Percentiles rank a stretch among this genome's conserved stretches.
Evolutionary conservation across 352 stramenopile species (phyloP).

Genomic region (Phytophthora vignae): DNA sequence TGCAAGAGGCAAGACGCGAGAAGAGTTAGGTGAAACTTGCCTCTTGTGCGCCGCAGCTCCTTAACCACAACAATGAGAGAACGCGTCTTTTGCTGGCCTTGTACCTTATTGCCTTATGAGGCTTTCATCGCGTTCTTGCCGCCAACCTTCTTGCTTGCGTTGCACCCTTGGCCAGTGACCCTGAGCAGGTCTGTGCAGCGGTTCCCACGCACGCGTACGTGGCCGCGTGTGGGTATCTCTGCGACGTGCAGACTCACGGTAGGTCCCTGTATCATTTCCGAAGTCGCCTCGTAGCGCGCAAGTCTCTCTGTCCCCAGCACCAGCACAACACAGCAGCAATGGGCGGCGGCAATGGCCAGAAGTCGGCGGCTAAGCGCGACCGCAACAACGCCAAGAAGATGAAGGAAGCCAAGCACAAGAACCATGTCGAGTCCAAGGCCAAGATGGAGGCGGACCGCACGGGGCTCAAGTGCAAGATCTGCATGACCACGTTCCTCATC

Average conservation of each 20-base stretch:
- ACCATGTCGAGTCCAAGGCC: constrained; percentile 77
- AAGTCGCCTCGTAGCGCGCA: constrained; percentile 29
- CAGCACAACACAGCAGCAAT: constrained; percentile 38
- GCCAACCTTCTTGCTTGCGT: background rate
- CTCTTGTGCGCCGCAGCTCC: constrained; percentile 1
- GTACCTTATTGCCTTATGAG: background rate
- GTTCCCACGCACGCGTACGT: constrained; percentile 25
- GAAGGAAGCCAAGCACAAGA: constrained; percentile 86
- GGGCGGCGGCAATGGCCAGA: constrained; percentile 87
- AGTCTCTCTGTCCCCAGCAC: constrained; percentile 3
- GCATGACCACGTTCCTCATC: constrained; percentile 89
- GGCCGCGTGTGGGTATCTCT: constrained; percentile 8
- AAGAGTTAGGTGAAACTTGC: constrained; percentile 3
- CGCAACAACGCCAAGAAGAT: constrained; percentile 89
- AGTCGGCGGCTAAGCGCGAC: constrained; percentile 81
- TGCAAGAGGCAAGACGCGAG: constrained; percentile 4
- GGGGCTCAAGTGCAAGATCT: constrained; percentile 90
- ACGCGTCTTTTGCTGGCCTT: constrained; percentile 7
- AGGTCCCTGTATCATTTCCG: constrained; percentile 21
- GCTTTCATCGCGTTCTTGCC: background rate
- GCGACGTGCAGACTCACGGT: constrained; percentile 10
- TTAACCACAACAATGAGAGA: background rate
- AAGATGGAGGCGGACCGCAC: constrained; percentile 86
- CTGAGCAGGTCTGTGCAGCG: constrained; percentile 32
- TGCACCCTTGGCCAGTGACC: constrained; percentile 13